These are phyloP conservation scores for Helotiales sp. DNA, from an alignment of 2,329 filamentous ascomycete species.

Conservation along the genomic window DNA sequence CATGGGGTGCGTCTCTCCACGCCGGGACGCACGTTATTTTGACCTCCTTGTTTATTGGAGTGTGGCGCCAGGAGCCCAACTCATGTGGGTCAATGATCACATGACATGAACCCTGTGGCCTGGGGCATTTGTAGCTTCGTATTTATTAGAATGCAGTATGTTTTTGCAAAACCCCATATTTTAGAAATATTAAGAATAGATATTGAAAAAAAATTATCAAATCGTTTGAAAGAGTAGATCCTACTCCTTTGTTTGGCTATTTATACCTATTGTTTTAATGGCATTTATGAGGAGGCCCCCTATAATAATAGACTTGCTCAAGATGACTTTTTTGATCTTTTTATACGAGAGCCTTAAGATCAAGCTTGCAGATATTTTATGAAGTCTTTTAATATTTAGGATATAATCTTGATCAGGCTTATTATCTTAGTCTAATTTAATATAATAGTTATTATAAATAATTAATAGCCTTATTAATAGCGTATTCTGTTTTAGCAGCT, in stretches of 20 bases:
- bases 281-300: neutral
- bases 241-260: neutral
- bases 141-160: too few relatives aligned
- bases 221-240: too few relatives aligned
- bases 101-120: too few relatives aligned
- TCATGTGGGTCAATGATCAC: too few relatives aligned
- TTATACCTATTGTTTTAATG: neutral
- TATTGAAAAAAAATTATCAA: too few relatives aligned
- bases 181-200: too few relatives aligned
- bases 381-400: neutral
- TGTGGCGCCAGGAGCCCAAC: too few relatives aligned
- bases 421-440: neutral
- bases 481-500: neutral
- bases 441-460: neutral
- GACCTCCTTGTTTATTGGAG: too few relatives aligned
- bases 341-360: neutral
- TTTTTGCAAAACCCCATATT: too few relatives aligned
- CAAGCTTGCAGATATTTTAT: neutral
- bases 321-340: neutral
- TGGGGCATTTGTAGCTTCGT: too few relatives aligned
- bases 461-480: neutral
- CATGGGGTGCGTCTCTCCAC: conserved; percentile 2
- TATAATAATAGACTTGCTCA: neutral
- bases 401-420: neutral
- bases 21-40: conserved; percentile 4